Percentiles rank a stretch among this genome's conserved stretches.
phyloP scores from a whole-genome alignment of 768 basidiomycete genomes.

The Phylloporus arenicola region DNA sequence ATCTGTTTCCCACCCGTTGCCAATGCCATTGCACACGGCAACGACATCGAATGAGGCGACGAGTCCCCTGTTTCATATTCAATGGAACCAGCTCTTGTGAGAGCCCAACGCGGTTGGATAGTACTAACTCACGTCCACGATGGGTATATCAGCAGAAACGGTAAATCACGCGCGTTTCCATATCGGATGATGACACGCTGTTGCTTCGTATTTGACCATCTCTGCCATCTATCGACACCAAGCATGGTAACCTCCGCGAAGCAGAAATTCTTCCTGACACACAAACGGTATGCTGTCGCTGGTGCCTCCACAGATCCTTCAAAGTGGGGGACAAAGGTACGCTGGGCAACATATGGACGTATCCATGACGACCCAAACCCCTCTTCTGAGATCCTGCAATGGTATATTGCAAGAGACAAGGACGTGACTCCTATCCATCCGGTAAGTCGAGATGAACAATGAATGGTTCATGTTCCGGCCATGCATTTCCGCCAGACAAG shows the following conservation, averaged over 20 bases:
- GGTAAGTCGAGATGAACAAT: conserved; percentile 35
- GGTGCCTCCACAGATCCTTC: conserved; percentile 76
- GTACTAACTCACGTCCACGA: not conserved
- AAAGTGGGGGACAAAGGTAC: conserved; percentile 75
- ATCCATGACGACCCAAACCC: not conserved
- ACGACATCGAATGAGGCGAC: too few relatives aligned
- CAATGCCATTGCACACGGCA: too few relatives aligned
- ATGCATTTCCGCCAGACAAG: conserved; percentile 49
- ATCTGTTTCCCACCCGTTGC: not conserved
- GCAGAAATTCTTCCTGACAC: conserved; percentile 51
- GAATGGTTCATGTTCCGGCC: not conserved
- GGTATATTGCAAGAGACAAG: conserved; percentile 61
- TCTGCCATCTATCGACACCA: conserved; percentile 7
- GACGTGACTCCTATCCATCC: conserved; percentile 71
- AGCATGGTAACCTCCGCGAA: conserved; percentile 37
- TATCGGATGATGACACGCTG: conserved; percentile 1
- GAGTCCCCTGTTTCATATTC: not conserved
- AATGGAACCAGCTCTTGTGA: conserved; percentile 1
- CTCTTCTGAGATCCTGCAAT: conserved; percentile 58
- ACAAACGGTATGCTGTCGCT: conserved; percentile 67
- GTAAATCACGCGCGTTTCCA: not conserved
- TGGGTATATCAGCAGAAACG: not conserved
- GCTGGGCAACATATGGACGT: not conserved
- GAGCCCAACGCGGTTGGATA: not conserved
- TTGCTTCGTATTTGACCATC: not conserved